Evolutionary conservation across 2,329 filamentous ascomycete genomes (phyloP), one percentile per base, ranked within the genome.

Genomic region (Coniella lustricola): DNA sequence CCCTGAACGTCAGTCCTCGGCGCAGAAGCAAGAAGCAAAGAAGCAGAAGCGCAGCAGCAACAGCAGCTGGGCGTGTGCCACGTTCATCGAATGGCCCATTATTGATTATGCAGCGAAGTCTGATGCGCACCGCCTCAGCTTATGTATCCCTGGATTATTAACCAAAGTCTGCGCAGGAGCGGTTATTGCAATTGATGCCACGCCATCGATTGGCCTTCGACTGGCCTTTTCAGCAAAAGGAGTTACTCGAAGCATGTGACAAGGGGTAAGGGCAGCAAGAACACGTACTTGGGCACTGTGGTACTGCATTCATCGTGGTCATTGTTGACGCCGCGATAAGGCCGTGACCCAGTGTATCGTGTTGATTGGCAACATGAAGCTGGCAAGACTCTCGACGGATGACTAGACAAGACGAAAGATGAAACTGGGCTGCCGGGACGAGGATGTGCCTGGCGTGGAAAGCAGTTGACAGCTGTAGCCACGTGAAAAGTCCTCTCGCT

Each of bases 41-140:
- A n/a, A n/a, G n/a, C n/a, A n/a, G n/a, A n/a, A n/a, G n/a, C n/a
- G n/a, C 13, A 40, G 10, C 36, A 38, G 36, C 17, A 16, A 5
- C 16, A 31, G n/a, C 38, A n/a, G n/a, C 38, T 46, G 22, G 43
- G 4, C 32, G 43, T 12, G 21, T 38, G 43, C 43, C 43, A 46
- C 43, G 43, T 46, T 22, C 37, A 20, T 14, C n/a, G 37, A 8
- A 18, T 39, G 20, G 14, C 16, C 34, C 10, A 14, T 3, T 5
- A 21, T 4, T 20, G 13, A 16, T n/a, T n/a, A 31, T 18, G 14
- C 18, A 37, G 42, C 33, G 42, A 37, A 37, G 18, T 20, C 31
- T 36, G 34, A 29, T 46, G 29, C 38, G 38, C 43, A 31, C 37
- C 21, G 38, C n/a, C 17, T 37, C 43, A 31, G 21, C 18, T 20